These are phyloP conservation scores for Meripilus lineatus DNA, from an alignment of 1,284 basidiomycete genomes.

Conservation along the genomic window DNA sequence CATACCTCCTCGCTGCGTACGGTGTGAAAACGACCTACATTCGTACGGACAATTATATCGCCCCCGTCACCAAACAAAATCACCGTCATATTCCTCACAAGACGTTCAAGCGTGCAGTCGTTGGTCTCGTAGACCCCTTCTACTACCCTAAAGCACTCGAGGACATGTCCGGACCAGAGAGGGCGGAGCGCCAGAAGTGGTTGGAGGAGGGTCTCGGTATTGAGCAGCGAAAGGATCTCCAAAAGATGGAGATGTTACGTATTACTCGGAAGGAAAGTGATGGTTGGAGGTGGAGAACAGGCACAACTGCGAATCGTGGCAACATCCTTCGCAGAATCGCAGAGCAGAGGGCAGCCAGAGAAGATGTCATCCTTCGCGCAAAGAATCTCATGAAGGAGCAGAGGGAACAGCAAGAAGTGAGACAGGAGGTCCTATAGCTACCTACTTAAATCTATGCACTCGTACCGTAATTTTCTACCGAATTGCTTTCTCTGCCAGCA, in stretches of 20 bases:
- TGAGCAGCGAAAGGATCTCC: conserved; percentile 34
- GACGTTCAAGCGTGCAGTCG: conserved; percentile 84
- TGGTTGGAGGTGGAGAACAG: conserved; percentile 39
- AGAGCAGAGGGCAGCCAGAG: conserved; percentile 53
- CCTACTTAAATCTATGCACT: no score
- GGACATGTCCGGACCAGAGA: conserved; percentile 61
- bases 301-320: conserved; percentile 32
- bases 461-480: no score
- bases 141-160: conserved; percentile 81
- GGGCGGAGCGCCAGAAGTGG: conserved; percentile 49
- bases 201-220: conserved; percentile 57
- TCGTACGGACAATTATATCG: conserved; percentile 85
- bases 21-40: conserved; percentile 89
- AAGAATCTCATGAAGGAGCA: no score
- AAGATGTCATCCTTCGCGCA: no score
- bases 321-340: conserved; percentile 43
- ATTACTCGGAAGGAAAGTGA: conserved; percentile 41
- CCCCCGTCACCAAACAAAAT: conserved; percentile 37
- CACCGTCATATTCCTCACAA: conserved; percentile 39
- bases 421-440: no score
- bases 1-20: conserved; percentile 81
- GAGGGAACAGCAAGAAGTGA: no score
- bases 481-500: no score
- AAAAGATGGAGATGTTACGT: conserved; percentile 41
- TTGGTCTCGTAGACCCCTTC: conserved; percentile 86